Evolutionary conservation across 1,139 yeast genomes (phyloP), one percentile per base, ranked within the genome.

Genomic region (Candida sp.): DNA sequence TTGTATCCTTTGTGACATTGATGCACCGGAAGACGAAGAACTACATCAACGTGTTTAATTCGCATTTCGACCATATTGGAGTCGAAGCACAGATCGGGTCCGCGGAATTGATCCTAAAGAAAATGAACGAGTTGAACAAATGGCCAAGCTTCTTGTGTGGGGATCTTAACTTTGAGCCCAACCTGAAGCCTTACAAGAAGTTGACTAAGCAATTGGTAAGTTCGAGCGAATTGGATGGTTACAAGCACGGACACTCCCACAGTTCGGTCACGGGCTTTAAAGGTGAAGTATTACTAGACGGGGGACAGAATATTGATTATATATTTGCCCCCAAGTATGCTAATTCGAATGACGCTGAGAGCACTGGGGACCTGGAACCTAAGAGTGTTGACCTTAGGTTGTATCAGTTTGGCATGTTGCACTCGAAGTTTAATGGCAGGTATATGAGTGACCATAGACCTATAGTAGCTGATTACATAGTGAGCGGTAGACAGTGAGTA

Each of bases 11-110:
- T 66, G 79, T 70, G 3, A 73, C 77, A n/a, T 67, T 77, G 48
- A 68, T 64, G 58, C 71, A 69, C 51, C 61, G 54, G 39, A 50
- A 52, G 0, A 63, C 72, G 1, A 63, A 60, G 3, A 67, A 69
- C 44, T 60, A 63, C 47, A 52, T 70, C 23, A 81, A 81, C 54
- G 72, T 81, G 28, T 80, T 78, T 65, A 81, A 81, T 61, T 83
- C 88, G 12, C 88, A 84, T 63, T 75, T 83, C 59, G 88, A 84
- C 60, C 85, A 83, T 55, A 60, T 67, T 43, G 88, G 88, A 1
- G 65, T 54, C 2, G 57, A 54, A 7, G 84, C 88, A 1, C 65
- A 86, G 42, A 60, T 67, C 32, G 73, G 80, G 54, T 74, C 83
- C 40, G 80, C 84, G 11, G 65, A 73, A 53, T 65, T 83, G 48